Percentiles rank a stretch among this genome's conserved stretches.
These are phyloP conservation scores for Aspergillus aculeatinus DNA, from an alignment of 2,329 filamentous ascomycete genomes.

Conservation along the genomic window DNA sequence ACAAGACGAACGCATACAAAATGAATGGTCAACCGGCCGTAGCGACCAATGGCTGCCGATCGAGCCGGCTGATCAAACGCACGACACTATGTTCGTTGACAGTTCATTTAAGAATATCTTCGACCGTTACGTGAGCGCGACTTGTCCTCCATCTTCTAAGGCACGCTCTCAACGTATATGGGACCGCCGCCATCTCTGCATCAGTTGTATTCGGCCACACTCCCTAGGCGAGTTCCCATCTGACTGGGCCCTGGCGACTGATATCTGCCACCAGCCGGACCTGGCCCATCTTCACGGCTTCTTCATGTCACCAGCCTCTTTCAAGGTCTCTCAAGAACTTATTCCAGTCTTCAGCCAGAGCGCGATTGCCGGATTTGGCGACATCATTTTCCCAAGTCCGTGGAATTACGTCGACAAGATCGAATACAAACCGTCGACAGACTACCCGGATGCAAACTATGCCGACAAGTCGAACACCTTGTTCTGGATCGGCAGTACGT, in stretches of 20 bases:
- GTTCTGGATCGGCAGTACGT: conserved; percentile 73
- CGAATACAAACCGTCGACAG: conserved; percentile 51
- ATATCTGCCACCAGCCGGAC: conserved; percentile 76
- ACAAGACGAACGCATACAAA: conserved; percentile 22
- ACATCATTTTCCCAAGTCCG: conserved; percentile 70
- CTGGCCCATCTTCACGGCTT: conserved; percentile 72
- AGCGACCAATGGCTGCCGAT: conserved; percentile 39
- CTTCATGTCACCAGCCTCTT: conserved; percentile 63
- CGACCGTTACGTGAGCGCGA: conserved; percentile 45
- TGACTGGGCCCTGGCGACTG: conserved; percentile 64
- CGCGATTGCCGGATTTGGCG: conserved; percentile 69
- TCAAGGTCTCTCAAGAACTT: conserved; percentile 63
- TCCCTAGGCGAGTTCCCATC: conserved; percentile 66
- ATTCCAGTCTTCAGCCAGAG: conserved; percentile 74
- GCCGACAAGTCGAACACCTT: conserved; percentile 62
- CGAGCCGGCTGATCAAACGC: conserved; percentile 33
- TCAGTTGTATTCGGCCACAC: conserved; percentile 62
- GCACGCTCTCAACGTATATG: conserved; percentile 60
- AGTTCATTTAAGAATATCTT: conserved; percentile 43
- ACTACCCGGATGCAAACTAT: conserved; percentile 56
- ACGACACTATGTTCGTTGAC: conserved; percentile 41
- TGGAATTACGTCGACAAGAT: conserved; percentile 63
- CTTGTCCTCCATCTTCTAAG: conserved; percentile 64
- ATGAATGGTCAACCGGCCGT: conserved; percentile 40
- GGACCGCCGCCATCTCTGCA: conserved; percentile 65